Evolutionary conservation across 192 early-diverging fungal genomes (phyloP), one percentile per base, ranked within the genome.

Genomic region (Jimgerdemannia flammicorona): DNA sequence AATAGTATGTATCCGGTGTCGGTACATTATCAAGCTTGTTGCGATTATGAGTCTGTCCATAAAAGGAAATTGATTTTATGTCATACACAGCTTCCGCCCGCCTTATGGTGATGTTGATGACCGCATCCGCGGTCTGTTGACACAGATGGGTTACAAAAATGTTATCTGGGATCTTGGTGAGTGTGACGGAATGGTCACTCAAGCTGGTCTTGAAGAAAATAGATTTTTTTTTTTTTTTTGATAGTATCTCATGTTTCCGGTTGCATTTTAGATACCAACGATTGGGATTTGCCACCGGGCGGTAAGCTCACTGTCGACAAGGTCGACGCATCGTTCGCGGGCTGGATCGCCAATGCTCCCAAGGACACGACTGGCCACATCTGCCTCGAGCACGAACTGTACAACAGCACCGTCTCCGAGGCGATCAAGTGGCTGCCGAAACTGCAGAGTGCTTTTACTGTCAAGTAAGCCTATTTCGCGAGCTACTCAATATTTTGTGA

Each of bases 31-130:
- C 18, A n/a, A 70, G 43, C 70, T 70, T n/a, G n/a, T n/a, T n/a
- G n/a, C n/a, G n/a, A n/a, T n/a, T n/a, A n/a, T n/a, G n/a, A n/a
- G n/a, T n/a, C n/a, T n/a, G n/a, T n/a, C n/a, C n/a, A n/a, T n/a
- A n/a, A n/a, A n/a, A n/a, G n/a, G n/a, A n/a, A n/a, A n/a, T n/a
- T n/a, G n/a, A n/a, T n/a, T n/a, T 29, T 29, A 29, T 29, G 29
- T 29, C 29, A 29, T 29, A 0, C 29, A 29, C 29, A 29, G 29
- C 67, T 64, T 74, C 6, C 17, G 39, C 11, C 82, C 85, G 39
- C 89, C 90, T 18, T 91, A 87, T 73, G 91, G 91, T 70, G 90
- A 91, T 75, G 87, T 90, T 8, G 91, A 92, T 76, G 83, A 90
- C 64, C 84, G 91, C 73, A 87, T 91, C 39, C 85, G 91, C 49